Evolutionary conservation across 257 asterid genomes (phyloP).

Genomic region (Voacanga thouarsii): DNA sequence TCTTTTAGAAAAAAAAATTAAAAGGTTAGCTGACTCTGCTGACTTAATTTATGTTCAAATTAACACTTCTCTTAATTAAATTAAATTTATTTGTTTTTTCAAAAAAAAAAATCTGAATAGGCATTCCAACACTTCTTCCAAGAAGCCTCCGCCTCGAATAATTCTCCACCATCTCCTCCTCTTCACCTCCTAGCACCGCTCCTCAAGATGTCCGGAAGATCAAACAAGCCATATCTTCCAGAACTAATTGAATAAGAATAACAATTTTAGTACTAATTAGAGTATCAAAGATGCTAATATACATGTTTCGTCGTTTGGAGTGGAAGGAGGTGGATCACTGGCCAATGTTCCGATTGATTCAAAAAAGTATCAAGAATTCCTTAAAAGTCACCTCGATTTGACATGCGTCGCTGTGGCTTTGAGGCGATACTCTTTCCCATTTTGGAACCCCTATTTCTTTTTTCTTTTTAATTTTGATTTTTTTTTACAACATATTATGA

Average conservation of each 20-base stretch:
- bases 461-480: neutral
- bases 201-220: conserved; percentile 34
- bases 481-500: neutral
- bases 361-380: conserved; percentile 60
- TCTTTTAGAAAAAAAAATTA: too few species aligned
- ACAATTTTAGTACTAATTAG: neutral
- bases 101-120: conserved; percentile 90
- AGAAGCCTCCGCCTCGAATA: conserved; percentile 55
- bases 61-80: too few species aligned
- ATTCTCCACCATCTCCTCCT: conserved; percentile 17
- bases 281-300: neutral
- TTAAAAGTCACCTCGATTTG: conserved; percentile 73
- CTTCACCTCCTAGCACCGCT: neutral
- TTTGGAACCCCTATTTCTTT: neutral
- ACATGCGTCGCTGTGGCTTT: conserved; percentile 95
- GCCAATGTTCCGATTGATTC: conserved; percentile 48
- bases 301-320: conserved; percentile 12
- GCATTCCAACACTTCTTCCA: conserved; percentile 85
- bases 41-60: too few species aligned
- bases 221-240: conserved; percentile 15
- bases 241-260: neutral
- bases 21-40: too few species aligned
- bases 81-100: too few species aligned
- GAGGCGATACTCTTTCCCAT: conserved; percentile 35
- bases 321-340: conserved; percentile 14